Evolutionary conservation across 495 filamentous ascomycete genomes (phyloP).

Genomic region (Penicillium antarcticum): DNA sequence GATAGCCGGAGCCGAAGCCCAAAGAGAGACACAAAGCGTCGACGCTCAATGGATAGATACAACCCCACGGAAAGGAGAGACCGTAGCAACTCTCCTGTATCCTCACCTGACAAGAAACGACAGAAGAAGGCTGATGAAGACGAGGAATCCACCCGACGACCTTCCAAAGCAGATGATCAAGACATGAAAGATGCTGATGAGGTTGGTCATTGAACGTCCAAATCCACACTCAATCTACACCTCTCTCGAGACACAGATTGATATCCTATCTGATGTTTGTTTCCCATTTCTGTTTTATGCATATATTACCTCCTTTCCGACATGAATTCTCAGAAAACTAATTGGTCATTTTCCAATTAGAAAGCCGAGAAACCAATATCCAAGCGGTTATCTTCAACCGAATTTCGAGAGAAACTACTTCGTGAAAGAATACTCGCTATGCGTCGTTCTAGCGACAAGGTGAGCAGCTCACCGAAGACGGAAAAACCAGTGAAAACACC

Average conservation of each 20-base stretch:
- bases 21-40: slow-evolving; percentile 45
- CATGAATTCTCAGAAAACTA: slow-evolving; percentile 1
- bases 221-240: background rate
- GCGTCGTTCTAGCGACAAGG: slow-evolving; percentile 32
- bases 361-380: background rate
- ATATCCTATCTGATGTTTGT: slow-evolving; percentile 1
- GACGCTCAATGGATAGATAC: slow-evolving; percentile 52
- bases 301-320: too few species aligned
- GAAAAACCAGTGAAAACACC: background rate
- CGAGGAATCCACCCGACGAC: slow-evolving; percentile 42
- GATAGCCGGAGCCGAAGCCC: slow-evolving; percentile 34
- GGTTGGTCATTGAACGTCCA: slow-evolving; percentile 42
- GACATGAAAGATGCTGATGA: slow-evolving; percentile 34
- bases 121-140: slow-evolving; percentile 61
- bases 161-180: slow-evolving; percentile 16
- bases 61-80: slow-evolving; percentile 45
- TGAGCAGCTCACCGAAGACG: slow-evolving; percentile 12
- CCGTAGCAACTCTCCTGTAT: slow-evolving; percentile 47
- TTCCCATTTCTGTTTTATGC: background rate
- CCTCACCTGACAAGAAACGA: slow-evolving; percentile 48
- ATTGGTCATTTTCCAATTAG: slow-evolving; percentile 1
- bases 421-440: slow-evolving; percentile 62
- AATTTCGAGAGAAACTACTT: slow-evolving; percentile 63
- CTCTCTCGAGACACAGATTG: slow-evolving; percentile 1
- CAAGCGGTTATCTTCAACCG: slow-evolving; percentile 41